Percentiles rank a stretch among this genome's conserved stretches.
Conservation (phyloP, 371 early-diverging fungal genomes). For the Zopfochytrium polystomum region DNA sequence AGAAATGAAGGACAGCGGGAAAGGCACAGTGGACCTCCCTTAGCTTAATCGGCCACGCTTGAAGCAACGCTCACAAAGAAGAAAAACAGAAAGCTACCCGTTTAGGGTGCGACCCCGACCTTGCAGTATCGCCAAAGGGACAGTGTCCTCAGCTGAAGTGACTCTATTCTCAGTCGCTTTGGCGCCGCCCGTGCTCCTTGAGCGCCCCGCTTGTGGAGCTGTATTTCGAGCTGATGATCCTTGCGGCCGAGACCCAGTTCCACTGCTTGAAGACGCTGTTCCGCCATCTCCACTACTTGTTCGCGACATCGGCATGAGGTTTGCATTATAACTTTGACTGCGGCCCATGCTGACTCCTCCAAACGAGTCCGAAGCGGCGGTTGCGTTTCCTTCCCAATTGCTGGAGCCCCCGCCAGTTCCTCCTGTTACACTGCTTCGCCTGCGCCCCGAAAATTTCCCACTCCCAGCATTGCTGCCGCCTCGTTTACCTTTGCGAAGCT, state of each 20-base stretch:
- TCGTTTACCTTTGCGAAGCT: neutral
- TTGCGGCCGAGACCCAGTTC: neutral
- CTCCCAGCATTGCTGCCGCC: neutral
- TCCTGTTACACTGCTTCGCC: neutral
- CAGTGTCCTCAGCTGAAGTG: neutral
- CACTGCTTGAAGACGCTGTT: too few species aligned
- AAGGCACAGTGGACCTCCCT: too few species aligned
- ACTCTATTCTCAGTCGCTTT: too few species aligned
- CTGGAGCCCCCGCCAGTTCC: too few species aligned
- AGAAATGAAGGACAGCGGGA: neutral
- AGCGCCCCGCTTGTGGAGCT: neutral
- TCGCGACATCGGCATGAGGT: too few species aligned
- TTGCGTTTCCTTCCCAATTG: too few species aligned
- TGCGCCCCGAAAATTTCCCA: neutral
- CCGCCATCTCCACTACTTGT: too few species aligned
- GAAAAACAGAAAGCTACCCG: neutral
- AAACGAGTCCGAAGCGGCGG: too few species aligned
- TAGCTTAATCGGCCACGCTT: too few species aligned
- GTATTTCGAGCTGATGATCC: neutral
- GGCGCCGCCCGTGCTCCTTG: neutral
- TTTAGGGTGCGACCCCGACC: neutral
- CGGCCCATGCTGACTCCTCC: neutral
- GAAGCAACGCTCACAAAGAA: neutral
- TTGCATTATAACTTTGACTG: neutral
- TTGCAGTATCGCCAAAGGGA: neutral